These are phyloP conservation scores for Eucalyptus curtisii DNA, from an alignment of 345 rosid genomes.

Conservation along the genomic window DNA sequence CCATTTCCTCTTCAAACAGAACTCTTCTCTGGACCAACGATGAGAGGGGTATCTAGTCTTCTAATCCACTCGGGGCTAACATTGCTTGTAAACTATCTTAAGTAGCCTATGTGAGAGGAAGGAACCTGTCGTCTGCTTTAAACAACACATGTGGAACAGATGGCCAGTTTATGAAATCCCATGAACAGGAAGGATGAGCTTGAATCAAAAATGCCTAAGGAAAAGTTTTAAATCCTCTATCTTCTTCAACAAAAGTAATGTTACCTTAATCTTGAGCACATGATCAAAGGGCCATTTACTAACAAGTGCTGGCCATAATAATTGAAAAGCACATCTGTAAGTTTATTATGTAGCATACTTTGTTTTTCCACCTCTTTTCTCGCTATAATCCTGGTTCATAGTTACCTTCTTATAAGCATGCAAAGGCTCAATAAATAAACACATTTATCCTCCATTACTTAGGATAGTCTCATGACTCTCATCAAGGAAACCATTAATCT, in stretches of 20 bases:
- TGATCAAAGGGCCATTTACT: background rate
- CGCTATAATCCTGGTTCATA: background rate
- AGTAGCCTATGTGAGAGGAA: background rate
- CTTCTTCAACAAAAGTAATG: background rate
- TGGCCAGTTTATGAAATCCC: background rate
- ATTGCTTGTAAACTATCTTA: background rate
- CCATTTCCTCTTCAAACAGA: background rate
- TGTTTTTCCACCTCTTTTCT: background rate
- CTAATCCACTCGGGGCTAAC: background rate
- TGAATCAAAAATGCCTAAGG: background rate
- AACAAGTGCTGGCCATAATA: background rate
- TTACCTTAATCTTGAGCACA: background rate
- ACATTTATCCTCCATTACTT: background rate
- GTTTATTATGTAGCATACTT: background rate
- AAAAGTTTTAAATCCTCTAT: background rate
- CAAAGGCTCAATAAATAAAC: background rate
- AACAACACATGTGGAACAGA: background rate
- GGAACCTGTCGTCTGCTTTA: background rate
- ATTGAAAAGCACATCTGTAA: background rate
- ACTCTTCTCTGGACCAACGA: background rate
- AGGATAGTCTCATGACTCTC: background rate
- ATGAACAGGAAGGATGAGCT: background rate
- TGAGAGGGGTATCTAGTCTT: background rate
- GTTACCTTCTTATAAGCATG: background rate
- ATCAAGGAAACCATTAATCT: background rate